Base-by-base conservation (phyloP, 306 rosid species). In the Castanea mollissima region DNA sequence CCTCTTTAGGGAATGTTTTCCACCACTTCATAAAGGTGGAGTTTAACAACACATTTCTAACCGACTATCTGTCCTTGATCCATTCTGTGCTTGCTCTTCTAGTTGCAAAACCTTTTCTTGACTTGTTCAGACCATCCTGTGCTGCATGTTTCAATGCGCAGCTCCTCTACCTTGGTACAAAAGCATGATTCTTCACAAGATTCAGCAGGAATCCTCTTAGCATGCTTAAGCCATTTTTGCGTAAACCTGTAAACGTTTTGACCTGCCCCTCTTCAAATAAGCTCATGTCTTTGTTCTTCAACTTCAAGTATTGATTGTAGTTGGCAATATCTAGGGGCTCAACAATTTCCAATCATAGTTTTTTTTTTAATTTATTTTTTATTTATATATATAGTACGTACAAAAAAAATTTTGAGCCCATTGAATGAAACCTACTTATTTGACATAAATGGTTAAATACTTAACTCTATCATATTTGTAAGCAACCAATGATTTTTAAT, bases 281-380 rank as follows among this genome's bases (percentile, higher is more conserved):
- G 93, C 74, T 34, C 96, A 95, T 77, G 60, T 91, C 97, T 31
- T 91, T 92, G 16, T 90, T 18, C 92, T 82, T 90, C 46, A 41
- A 41, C 12, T 7, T 8, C 13, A 70, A 63, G 49, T 90, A 96
- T 31, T 97, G 68, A 18, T 95, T 85, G 68, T 88, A 95, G 85
- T 95, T 91, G 25, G 98, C 92, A 4, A 95, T 81, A 41, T 92
- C 97, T 4, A 92, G 80, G 52, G 99, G 97, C 85, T 95, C 99
- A 21, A 89, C 86, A 5, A 92, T 41, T 41, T 41, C 46, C 12
- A 41, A 41, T 41, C 46, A 41, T 41, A 41, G 12, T 41, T 41
- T 41, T 41, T 41, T 23, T 23, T 23, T 23, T 0, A 41, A 41
- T 41, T 41, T 41, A 7, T 41, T 41, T 41, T 23, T 23, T 23